Conservation (phyloP, 768 basidiomycete species). For the Mycena rebaudengoi region DNA sequence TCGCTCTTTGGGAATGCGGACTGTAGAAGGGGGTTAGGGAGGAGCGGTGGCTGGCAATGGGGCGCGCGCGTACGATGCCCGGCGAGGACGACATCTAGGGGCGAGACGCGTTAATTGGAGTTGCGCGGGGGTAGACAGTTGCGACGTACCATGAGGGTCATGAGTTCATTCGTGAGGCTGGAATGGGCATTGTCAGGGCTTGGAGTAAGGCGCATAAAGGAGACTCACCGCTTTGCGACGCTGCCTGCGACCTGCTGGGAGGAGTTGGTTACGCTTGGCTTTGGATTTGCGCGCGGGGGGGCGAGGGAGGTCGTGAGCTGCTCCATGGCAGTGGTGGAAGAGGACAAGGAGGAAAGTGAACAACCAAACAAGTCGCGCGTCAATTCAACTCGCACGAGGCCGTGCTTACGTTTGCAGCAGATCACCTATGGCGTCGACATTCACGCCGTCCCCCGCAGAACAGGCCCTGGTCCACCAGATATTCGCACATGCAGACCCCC, state of each 20-base stretch:
- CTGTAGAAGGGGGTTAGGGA: conserved; percentile 45
- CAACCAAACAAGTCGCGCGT: conserved; percentile 5
- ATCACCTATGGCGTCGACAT: conserved; percentile 34
- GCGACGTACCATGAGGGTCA: conserved; percentile 82
- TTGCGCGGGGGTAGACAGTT: background rate
- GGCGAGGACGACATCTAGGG: conserved; percentile 89
- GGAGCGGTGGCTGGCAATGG: background rate
- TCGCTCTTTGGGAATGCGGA: conserved; percentile 92
- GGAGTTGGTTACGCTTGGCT: conserved; percentile 62
- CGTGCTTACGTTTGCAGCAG: too few species aligned
- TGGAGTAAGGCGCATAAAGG: conserved; percentile 12
- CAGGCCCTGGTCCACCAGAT: conserved; percentile 75
- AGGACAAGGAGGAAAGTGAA: background rate
- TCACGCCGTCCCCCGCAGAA: conserved; percentile 57
- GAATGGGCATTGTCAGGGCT: conserved; percentile 3
- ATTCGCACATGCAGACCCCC: conserved; percentile 76
- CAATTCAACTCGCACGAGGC: too few species aligned
- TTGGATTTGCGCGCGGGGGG: conserved; percentile 64
- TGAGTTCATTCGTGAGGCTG: conserved; percentile 84
- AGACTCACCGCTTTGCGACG: conserved; percentile 82
- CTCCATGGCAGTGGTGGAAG: conserved; percentile 58
- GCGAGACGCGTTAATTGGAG: background rate
- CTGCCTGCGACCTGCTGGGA: conserved; percentile 72
- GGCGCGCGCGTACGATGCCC: conserved; percentile 71
- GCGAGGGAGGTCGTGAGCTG: conserved; percentile 74